These are phyloP conservation scores for Geranium incanum DNA, from an alignment of 441 rosid species.

Conservation along the genomic window DNA sequence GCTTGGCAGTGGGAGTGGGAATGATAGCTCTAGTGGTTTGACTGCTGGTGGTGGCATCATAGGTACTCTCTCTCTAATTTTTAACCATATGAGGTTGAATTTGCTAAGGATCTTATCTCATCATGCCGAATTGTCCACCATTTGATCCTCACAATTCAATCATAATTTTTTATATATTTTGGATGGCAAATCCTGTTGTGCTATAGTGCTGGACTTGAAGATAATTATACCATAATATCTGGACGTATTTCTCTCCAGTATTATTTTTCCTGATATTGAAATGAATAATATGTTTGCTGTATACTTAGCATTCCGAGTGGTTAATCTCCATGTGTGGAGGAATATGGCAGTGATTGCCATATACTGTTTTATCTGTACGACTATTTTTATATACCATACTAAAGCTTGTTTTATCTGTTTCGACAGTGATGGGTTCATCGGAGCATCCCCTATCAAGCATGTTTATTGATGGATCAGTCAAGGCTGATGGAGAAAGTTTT, in stretches of 20 bases:
- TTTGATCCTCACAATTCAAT: not conserved
- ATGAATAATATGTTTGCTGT: not conserved
- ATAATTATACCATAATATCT: not conserved
- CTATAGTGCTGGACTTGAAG: not conserved
- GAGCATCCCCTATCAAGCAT: slow-evolving; percentile 90
- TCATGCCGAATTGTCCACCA: not conserved
- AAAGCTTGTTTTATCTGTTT: slow-evolving; percentile 11
- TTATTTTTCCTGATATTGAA: not conserved
- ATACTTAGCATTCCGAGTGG: not conserved
- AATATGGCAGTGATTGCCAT: not conserved
- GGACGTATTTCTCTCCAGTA: not conserved
- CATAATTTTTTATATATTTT: not conserved
- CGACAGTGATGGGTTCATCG: slow-evolving; percentile 86
- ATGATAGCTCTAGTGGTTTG: slow-evolving; percentile 48
- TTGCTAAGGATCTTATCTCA: not conserved
- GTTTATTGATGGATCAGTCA: slow-evolving; percentile 67
- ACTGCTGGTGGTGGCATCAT: slow-evolving; percentile 94
- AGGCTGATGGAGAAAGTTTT: slow-evolving; percentile 80
- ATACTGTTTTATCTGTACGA: not conserved
- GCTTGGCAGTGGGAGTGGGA: slow-evolving; percentile 99
- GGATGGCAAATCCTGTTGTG: too few species aligned
- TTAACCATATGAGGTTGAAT: not conserved
- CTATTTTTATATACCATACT: not conserved
- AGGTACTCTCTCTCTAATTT: slow-evolving; percentile 39
- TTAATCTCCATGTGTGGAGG: not conserved